Evolutionary conservation across 768 basidiomycete genomes (phyloP).

Genomic region (Termitomyces sp.): DNA sequence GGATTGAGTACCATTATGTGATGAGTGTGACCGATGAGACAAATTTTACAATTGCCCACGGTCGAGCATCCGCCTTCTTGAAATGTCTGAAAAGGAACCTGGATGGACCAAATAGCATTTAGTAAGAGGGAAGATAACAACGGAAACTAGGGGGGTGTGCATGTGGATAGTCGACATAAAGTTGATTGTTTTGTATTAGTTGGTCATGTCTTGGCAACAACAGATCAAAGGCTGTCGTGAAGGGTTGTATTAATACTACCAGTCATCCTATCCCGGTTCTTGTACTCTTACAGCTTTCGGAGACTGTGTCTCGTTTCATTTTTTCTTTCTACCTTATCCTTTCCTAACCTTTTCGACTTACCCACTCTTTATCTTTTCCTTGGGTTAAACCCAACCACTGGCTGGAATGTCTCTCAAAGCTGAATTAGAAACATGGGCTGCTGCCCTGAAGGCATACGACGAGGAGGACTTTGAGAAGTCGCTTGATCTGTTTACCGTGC

Average conservation of each 20-base stretch:
- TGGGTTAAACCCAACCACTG: constrained; percentile 24
- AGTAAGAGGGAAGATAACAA: background rate
- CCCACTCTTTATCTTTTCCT: constrained; percentile 12
- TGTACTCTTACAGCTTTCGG: constrained; percentile 23
- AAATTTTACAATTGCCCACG: no score
- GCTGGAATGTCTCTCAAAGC: constrained; percentile 57
- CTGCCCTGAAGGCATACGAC: constrained; percentile 87
- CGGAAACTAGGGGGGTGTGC: no score
- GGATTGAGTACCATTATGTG: no score
- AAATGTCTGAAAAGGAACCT: background rate
- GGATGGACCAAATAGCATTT: background rate
- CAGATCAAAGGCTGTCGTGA: constrained; percentile 14
- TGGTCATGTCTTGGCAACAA: constrained; percentile 27
- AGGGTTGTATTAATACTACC: constrained; percentile 12
- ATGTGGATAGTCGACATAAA: background rate
- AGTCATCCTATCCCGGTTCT: constrained; percentile 14
- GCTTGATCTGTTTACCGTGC: constrained; percentile 69
- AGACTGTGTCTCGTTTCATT: constrained; percentile 40
- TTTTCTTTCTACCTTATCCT: constrained; percentile 19
- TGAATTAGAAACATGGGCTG: constrained; percentile 82
- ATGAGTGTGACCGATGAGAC: no score
- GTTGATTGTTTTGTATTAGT: background rate
- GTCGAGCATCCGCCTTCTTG: no score
- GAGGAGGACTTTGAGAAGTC: constrained; percentile 73
- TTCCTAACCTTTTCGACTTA: constrained; percentile 15